These are phyloP conservation scores for Gnaphalium uliginosum DNA, from an alignment of 129 eudicot species.

Conservation along the genomic window DNA sequence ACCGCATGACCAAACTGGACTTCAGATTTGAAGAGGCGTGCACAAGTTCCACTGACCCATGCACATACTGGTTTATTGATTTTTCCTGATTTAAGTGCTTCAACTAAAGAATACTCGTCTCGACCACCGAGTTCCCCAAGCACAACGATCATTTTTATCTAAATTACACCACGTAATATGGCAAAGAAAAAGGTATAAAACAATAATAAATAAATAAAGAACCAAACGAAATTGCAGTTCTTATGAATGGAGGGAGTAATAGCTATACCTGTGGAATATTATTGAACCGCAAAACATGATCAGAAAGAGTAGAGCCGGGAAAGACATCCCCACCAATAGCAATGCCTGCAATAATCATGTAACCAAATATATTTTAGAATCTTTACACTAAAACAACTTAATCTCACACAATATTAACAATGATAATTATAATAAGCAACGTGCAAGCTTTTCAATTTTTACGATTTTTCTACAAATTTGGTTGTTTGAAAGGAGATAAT, in stretches of 20 bases:
- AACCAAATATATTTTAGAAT: neutral
- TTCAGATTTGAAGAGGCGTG: constrained; percentile 94
- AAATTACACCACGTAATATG: constrained; percentile 19
- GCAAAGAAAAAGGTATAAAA: constrained; percentile 15
- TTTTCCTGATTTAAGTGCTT: constrained; percentile 93
- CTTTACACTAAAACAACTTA: neutral
- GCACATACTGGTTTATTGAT: constrained; percentile 92
- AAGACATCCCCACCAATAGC: constrained; percentile 99
- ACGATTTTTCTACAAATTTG: neutral
- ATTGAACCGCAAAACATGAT: constrained; percentile 94
- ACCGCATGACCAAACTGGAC: constrained; percentile 99
- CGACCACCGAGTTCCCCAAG: constrained; percentile 98
- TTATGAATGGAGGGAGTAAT: neutral
- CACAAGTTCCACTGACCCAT: constrained; percentile 99
- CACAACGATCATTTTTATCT: constrained; percentile 96
- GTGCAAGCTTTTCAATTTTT: constrained; percentile 5
- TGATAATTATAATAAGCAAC: neutral
- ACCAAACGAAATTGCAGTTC: neutral
- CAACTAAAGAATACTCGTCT: constrained; percentile 97
- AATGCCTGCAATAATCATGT: constrained; percentile 53
- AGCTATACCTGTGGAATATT: constrained; percentile 89
- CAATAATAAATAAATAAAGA: neutral
- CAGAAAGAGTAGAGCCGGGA: constrained; percentile 99
- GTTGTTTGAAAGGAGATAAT: constrained; percentile 12
- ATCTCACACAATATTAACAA: neutral